A percentile compares a stretch with the other conserved stretches of the same genome.
Conservation (phyloP, 441 rosid species). For the Eruca vesicaria region DNA sequence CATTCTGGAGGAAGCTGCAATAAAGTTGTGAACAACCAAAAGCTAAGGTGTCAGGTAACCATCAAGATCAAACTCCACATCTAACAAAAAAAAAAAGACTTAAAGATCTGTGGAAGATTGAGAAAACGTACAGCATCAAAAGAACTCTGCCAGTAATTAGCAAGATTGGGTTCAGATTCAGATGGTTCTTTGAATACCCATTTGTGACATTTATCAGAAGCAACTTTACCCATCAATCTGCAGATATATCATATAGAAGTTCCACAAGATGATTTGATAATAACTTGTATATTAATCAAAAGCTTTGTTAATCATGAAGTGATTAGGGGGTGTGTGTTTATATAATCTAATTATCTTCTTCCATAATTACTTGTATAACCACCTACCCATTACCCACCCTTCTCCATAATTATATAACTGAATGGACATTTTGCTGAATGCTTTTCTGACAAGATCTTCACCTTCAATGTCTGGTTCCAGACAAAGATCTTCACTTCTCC, state of each 20-base stretch:
- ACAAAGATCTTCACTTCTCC: conserved; percentile 58
- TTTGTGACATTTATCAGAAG: conserved; percentile 98
- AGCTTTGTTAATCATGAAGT: conserved; percentile 6
- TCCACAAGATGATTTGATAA: conserved; percentile 26
- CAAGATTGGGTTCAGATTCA: conserved; percentile 79
- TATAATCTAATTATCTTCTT: conserved; percentile 19
- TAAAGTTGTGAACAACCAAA: conserved; percentile 36
- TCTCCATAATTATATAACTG: conserved; percentile 99
- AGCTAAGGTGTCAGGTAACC: conserved; percentile 24
- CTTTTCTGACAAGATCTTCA: conserved; percentile 93
- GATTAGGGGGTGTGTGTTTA: conserved; percentile 30
- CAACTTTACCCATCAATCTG: conserved; percentile 99
- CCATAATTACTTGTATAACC: conserved; percentile 29
- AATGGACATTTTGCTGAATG: conserved; percentile 99
- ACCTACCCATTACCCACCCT: conserved; percentile 99
- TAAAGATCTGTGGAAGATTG: neutral
- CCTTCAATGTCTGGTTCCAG: conserved; percentile 72
- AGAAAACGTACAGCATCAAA: conserved; percentile 81
- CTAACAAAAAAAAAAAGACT: neutral
- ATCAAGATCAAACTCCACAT: conserved; percentile 35
- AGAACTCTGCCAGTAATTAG: conserved; percentile 98
- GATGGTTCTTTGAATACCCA: conserved; percentile 99
- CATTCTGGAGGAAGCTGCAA: conserved; percentile 97
- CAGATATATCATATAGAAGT: conserved; percentile 16
- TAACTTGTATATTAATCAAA: conserved; percentile 9